These are phyloP conservation scores for Schizophyllum commune DNA, from an alignment of 1,284 basidiomycete species.

Conservation along the genomic window DNA sequence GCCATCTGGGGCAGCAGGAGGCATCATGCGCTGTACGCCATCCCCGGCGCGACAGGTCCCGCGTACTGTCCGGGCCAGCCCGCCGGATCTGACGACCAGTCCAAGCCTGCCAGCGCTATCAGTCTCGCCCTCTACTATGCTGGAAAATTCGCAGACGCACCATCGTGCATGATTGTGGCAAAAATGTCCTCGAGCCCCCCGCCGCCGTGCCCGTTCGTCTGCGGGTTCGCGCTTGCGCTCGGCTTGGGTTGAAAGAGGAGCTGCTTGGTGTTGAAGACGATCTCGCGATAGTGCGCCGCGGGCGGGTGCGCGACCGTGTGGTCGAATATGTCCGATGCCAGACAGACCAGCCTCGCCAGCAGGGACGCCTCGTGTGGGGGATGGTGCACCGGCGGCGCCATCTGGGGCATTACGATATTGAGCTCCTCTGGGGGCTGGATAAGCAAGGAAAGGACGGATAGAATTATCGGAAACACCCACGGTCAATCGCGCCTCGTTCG, in stretches of 20 bases:
- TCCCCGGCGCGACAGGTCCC: background rate
- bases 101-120: background rate
- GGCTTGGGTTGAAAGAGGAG: background rate
- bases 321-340: constrained; percentile 7
- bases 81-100: background rate
- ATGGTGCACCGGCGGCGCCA: background rate
- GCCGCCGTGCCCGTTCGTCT: background rate
- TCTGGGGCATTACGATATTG: background rate
- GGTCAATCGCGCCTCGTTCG: constrained; percentile 5
- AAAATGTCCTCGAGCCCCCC: background rate
- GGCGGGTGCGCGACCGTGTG: constrained; percentile 1
- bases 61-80: background rate
- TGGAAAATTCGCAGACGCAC: background rate
- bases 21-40: background rate
- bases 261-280: constrained; percentile 1
- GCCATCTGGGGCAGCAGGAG: background rate
- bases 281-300: constrained; percentile 2
- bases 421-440: background rate
- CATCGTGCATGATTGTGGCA: background rate
- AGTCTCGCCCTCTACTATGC: too few species aligned
- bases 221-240: background rate
- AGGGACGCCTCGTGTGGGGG: constrained; percentile 3
- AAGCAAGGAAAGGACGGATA: background rate
- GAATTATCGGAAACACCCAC: background rate
- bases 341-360: constrained; percentile 2